These are phyloP conservation scores for Phoma sp. DNA, from an alignment of 2,329 filamentous ascomycete species.

Conservation along the genomic window DNA sequence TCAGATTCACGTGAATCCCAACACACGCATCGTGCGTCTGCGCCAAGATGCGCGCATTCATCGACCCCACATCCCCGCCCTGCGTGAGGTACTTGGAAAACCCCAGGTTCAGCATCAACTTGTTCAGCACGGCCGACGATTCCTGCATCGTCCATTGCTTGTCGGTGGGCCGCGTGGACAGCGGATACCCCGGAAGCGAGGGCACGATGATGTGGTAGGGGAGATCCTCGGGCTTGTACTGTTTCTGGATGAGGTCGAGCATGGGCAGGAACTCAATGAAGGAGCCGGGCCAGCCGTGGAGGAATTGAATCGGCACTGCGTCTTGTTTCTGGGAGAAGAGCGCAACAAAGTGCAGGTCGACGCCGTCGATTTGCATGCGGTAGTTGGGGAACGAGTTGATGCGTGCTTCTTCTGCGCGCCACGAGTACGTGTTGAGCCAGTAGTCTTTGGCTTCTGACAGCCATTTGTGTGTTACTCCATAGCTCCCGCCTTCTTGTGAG, in stretches of 20 bases:
- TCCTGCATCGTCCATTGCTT: slow-evolving; percentile 54
- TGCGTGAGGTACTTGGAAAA: slow-evolving; percentile 64
- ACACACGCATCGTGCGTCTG: slow-evolving; percentile 57
- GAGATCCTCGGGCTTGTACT: slow-evolving; percentile 57
- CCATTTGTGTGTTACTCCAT: slow-evolving; percentile 46
- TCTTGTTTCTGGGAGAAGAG: slow-evolving; percentile 62
- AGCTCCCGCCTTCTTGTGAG: slow-evolving; percentile 33
- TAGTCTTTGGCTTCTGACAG: slow-evolving; percentile 46
- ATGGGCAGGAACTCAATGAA: slow-evolving; percentile 66
- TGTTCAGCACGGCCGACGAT: slow-evolving; percentile 57
- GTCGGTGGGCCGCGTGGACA: slow-evolving; percentile 57
- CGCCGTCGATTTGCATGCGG: slow-evolving; percentile 53
- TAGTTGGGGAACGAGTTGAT: slow-evolving; percentile 64
- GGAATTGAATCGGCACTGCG: slow-evolving; percentile 61
- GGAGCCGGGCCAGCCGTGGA: slow-evolving; percentile 65
- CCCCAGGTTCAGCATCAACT: slow-evolving; percentile 63
- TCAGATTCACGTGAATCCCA: slow-evolving; percentile 47
- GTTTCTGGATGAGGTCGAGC: slow-evolving; percentile 54
- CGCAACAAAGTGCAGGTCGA: slow-evolving; percentile 62
- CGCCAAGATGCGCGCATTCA: slow-evolving; percentile 52
- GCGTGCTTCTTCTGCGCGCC: slow-evolving; percentile 48
- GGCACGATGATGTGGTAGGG: slow-evolving; percentile 67
- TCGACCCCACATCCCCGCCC: slow-evolving; percentile 65
- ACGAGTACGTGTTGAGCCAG: slow-evolving; percentile 49
- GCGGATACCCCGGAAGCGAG: slow-evolving; percentile 63